A percentile compares a stretch with the other conserved stretches of the same genome.
Evolutionary conservation across 208 protist genomes (phyloP).

Genomic region (Leptomonas pyrrhocoris): DNA sequence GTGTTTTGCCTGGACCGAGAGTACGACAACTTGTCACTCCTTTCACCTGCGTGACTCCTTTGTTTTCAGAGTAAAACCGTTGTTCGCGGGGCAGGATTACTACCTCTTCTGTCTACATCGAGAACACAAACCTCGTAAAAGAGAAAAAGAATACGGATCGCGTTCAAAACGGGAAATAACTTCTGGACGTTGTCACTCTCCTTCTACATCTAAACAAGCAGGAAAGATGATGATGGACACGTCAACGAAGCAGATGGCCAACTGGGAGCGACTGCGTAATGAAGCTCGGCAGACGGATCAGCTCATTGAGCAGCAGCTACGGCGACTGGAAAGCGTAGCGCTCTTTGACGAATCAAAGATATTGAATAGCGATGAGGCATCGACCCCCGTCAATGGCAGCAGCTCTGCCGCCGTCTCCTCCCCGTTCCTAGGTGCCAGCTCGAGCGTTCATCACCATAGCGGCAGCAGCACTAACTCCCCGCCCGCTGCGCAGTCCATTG

Average conservation of each 20-base stretch:
- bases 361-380: neutral
- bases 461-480: constrained; percentile 8
- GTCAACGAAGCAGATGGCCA: constrained; percentile 20
- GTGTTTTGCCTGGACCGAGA: too few species aligned
- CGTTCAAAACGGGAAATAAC: too few species aligned
- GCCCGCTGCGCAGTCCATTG: neutral
- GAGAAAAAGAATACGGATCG: too few species aligned
- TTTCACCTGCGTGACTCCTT: too few species aligned
- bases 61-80: too few species aligned
- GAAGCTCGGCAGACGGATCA: constrained; percentile 71
- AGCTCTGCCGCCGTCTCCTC: constrained; percentile 5
- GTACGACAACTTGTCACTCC: too few species aligned
- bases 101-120: too few species aligned
- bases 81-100: too few species aligned
- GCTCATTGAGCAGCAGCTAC: constrained; percentile 63
- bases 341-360: constrained; percentile 41
- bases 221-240: constrained; percentile 16
- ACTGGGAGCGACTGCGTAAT: constrained; percentile 69
- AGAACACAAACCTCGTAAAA: too few species aligned
- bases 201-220: too few species aligned
- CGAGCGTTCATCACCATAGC: constrained; percentile 4
- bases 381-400: neutral
- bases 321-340: constrained; percentile 43
- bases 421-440: neutral
- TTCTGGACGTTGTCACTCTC: too few species aligned